Conservation (phyloP, 768 basidiomycete species). For the Mycena capillaripes region DNA sequence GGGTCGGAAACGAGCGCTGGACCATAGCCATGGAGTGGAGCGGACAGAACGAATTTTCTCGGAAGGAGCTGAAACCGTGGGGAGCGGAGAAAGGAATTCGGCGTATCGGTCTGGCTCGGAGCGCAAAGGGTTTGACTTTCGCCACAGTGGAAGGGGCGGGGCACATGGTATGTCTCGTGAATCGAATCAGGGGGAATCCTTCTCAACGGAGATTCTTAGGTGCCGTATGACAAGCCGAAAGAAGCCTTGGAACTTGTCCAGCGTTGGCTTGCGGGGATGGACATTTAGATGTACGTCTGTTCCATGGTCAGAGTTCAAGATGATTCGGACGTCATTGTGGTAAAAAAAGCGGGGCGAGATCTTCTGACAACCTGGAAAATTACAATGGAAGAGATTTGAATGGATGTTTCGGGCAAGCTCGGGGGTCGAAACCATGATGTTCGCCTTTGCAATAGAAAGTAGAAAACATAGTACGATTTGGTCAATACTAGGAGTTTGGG, state of each 20-base stretch:
- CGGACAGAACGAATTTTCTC: conserved; percentile 62
- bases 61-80: conserved; percentile 48
- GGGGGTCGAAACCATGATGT: too few relatives aligned
- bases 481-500: too few relatives aligned
- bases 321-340: too few relatives aligned
- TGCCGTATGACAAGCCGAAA: conserved; percentile 71
- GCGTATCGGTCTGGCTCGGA: conserved; percentile 18
- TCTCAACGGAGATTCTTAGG: conserved; percentile 46
- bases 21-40: conserved; percentile 79
- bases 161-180: conserved; percentile 70
- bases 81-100: neutral
- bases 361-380: too few relatives aligned
- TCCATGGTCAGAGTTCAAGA: too few relatives aligned
- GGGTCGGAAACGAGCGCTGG: conserved; percentile 83
- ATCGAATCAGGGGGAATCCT: neutral
- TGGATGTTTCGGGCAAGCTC: too few relatives aligned
- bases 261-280: conserved; percentile 54
- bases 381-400: too few relatives aligned
- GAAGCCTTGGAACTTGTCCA: conserved; percentile 61
- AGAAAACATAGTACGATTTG: too few relatives aligned
- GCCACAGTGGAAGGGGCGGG: conserved; percentile 65
- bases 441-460: too few relatives aligned
- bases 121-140: conserved; percentile 33
- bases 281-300: conserved; percentile 12
- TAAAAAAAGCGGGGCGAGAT: too few relatives aligned